phyloP scores from a whole-genome alignment of 345 rosid species.

The Syzygium grande region DNA sequence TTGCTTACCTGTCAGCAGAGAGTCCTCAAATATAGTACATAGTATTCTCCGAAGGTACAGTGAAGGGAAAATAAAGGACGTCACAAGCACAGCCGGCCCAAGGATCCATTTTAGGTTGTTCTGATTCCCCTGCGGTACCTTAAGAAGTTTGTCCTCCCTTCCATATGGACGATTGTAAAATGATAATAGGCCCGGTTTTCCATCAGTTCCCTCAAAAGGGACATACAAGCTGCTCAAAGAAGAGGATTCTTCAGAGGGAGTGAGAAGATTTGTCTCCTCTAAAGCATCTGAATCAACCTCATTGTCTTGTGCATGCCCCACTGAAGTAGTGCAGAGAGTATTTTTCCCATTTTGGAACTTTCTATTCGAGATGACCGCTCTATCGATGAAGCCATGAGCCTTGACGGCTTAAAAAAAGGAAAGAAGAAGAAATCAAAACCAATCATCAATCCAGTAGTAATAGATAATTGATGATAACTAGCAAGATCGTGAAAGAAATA shows the following conservation, averaged over 20 bases:
- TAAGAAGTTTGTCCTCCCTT: constrained; percentile 20
- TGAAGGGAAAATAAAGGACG: constrained; percentile 86
- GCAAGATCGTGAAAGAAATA: not conserved
- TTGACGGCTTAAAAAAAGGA: constrained; percentile 22
- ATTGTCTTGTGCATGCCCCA: constrained; percentile 30
- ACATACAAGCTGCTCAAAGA: constrained; percentile 20
- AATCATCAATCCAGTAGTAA: not conserved
- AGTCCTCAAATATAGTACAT: constrained; percentile 86
- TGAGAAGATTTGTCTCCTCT: constrained; percentile 22
- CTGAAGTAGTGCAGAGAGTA: constrained; percentile 24
- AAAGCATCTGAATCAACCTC: constrained; percentile 19
- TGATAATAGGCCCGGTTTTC: constrained; percentile 77
- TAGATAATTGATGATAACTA: not conserved
- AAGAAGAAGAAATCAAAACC: constrained; percentile 1
- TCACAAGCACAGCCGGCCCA: constrained; percentile 87
- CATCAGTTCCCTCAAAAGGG: constrained; percentile 37
- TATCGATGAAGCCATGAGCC: constrained; percentile 9
- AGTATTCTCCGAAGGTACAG: constrained; percentile 69
- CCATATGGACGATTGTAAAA: constrained; percentile 54
- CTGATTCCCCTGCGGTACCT: constrained; percentile 25
- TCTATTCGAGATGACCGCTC: constrained; percentile 19
- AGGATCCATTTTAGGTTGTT: constrained; percentile 65
- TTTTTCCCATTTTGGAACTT: constrained; percentile 19
- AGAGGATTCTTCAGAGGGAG: constrained; percentile 27
- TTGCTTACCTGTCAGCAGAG: constrained; percentile 71